phyloP scores from a whole-genome alignment of 345 rosid species.

The Brassica incana region DNA sequence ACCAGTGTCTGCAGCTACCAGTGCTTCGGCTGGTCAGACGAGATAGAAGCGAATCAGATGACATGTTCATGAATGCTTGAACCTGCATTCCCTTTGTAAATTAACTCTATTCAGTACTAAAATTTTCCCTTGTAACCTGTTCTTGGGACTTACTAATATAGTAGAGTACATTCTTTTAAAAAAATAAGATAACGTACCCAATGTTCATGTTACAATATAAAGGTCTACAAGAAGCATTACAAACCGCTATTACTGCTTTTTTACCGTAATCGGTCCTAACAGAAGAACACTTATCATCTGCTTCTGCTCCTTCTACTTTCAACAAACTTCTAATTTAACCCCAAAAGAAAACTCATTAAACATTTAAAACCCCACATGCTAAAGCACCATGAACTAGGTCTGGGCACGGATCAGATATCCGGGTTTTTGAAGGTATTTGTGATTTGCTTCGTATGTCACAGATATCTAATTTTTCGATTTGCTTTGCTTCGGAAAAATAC shows the following conservation, averaged over 20 bases:
- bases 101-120: background rate
- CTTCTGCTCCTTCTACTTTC: slow-evolving; percentile 24
- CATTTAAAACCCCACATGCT: slow-evolving; percentile 30
- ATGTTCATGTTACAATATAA: slow-evolving; percentile 8
- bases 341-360: slow-evolving; percentile 16
- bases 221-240: slow-evolving; percentile 30
- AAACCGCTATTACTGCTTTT: slow-evolving; percentile 2
- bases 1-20: slow-evolving; percentile 31
- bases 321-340: slow-evolving; percentile 21
- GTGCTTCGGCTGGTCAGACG: slow-evolving; percentile 40
- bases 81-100: slow-evolving; percentile 36
- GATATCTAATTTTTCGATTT: too few species aligned
- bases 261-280: background rate
- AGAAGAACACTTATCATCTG: slow-evolving; percentile 6
- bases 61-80: slow-evolving; percentile 89
- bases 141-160: background rate
- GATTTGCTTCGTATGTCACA: too few species aligned
- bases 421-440: too few species aligned
- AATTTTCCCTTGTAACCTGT: slow-evolving; percentile 7
- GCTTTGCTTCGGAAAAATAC: too few species aligned
- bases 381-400: background rate
- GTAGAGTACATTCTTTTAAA: background rate
- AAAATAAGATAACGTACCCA: background rate
- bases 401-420: too few species aligned
- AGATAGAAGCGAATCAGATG: slow-evolving; percentile 2